Evolutionary conservation across 2,329 filamentous ascomycete genomes (phyloP), one percentile per base, ranked within the genome.

Genomic region (Pseudogymnoascus sp.): DNA sequence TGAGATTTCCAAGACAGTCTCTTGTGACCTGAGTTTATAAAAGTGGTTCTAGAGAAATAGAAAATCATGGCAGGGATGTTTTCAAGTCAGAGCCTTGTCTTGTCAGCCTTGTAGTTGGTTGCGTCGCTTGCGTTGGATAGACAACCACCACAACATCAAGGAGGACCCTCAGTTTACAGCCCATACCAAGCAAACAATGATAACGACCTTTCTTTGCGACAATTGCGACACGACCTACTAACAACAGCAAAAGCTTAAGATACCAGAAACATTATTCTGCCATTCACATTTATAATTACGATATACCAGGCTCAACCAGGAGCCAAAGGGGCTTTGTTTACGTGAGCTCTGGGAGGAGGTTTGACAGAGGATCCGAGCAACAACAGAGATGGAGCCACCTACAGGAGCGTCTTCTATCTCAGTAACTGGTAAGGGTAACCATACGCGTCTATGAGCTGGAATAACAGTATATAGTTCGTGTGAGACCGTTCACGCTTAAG

Each of bases 401-500:
- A 33, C 69, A 35, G 72, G 69, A 69, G 72, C 72, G 16, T 73
- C 72, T 66, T 74, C 73, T 11, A 74, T 74, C 28, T 73, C 72
- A 28, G 73, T 74, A 38, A 69, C 72, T 60, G 72, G 72, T 73
- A 73, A 47, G 67, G 18, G 12, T 4, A 2, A 18, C 8, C 2
- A 28, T 14, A 23, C 61, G 18, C 12, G 50, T 12, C 10, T 5
- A 25, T 18, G 23, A 21, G 6, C 21, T 59, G 31, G 63, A 33
- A 66, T 72, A 65, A 73, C 18, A 11, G 10, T 53, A 50, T 61
- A 18, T 69, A 87, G 86, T 89, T 67, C 84, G 86, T 72, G 86
- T 89, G 69, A 84, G 86, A 69, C 86, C 86, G 5, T 89, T 89
- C 70, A 89, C 86, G 10, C 97, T 97, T 69, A 83, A 92, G 78